Percentiles rank a stretch among this genome's conserved stretches.
Evolutionary conservation across 2,329 filamentous ascomycete genomes (phyloP).

Genomic region (Thermoascus crustaceus): DNA sequence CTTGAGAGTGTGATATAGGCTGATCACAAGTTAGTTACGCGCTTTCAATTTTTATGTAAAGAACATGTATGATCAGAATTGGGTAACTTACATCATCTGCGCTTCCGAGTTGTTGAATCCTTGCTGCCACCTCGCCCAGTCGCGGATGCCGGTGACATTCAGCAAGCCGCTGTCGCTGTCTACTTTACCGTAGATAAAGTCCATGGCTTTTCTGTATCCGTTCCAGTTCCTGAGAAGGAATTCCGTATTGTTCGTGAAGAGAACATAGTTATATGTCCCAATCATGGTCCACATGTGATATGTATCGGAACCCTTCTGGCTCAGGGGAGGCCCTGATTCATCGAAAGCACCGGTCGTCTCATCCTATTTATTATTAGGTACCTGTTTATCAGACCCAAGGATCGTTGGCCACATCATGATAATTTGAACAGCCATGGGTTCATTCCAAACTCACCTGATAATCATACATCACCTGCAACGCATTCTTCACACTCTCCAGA

Average conservation of each 20-base stretch:
- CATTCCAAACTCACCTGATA: constrained; percentile 32
- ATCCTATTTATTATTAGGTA: constrained; percentile 13
- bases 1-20: constrained; percentile 46
- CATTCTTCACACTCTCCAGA: constrained; percentile 41
- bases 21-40: constrained; percentile 5
- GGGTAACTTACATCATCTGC: constrained; percentile 41
- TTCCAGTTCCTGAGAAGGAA: constrained; percentile 44
- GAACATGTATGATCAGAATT: too few relatives aligned
- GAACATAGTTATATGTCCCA: constrained; percentile 50
- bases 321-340: constrained; percentile 28
- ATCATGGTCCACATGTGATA: constrained; percentile 48
- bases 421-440: too few relatives aligned
- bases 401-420: too few relatives aligned
- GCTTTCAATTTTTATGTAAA: background rate
- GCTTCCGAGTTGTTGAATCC: constrained; percentile 45
- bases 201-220: constrained; percentile 42
- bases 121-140: constrained; percentile 46
- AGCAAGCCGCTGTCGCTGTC: constrained; percentile 38
- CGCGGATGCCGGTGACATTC: constrained; percentile 42
- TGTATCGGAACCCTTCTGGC: constrained; percentile 26
- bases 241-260: constrained; percentile 46
- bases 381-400: too few relatives aligned
- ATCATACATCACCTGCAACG: constrained; percentile 41
- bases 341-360: constrained; percentile 26
- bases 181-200: constrained; percentile 38